These are phyloP conservation scores for Pichia nanzhaoensis DNA, from an alignment of 805 yeast species.

Conservation along the genomic window DNA sequence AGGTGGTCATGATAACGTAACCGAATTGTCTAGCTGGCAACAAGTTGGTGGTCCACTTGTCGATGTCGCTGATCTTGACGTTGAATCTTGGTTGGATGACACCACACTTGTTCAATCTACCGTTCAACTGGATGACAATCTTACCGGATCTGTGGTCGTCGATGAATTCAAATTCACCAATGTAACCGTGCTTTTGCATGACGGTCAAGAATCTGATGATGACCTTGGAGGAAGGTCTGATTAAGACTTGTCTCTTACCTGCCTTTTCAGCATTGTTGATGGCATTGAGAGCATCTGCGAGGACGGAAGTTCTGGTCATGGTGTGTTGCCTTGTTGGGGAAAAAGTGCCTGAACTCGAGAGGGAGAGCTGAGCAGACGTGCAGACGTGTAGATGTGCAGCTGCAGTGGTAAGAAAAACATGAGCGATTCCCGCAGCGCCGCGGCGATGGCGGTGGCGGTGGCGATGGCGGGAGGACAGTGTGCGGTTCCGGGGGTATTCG, in stretches of 20 bases:
- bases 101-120: conserved; percentile 98
- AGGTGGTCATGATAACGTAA: conserved; percentile 94
- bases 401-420: no score
- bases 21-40: conserved; percentile 99
- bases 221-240: conserved; percentile 98
- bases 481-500: no score
- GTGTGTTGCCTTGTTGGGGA: neutral
- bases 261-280: conserved; percentile 99
- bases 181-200: conserved; percentile 97
- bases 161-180: conserved; percentile 96
- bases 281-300: conserved; percentile 97
- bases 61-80: conserved; percentile 91
- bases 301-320: conserved; percentile 97
- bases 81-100: conserved; percentile 98
- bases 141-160: conserved; percentile 99
- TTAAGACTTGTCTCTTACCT: conserved; percentile 97
- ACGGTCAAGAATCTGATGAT: conserved; percentile 94
- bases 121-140: conserved; percentile 93
- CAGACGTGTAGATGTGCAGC: no score
- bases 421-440: no score
- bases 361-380: no score
- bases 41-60: conserved; percentile 97
- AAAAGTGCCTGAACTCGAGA: no score
- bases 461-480: neutral
- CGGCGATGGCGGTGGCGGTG: no score